These are phyloP conservation scores for Mariannaea elegans DNA, from an alignment of 2,329 filamentous ascomycete genomes.

Conservation along the genomic window DNA sequence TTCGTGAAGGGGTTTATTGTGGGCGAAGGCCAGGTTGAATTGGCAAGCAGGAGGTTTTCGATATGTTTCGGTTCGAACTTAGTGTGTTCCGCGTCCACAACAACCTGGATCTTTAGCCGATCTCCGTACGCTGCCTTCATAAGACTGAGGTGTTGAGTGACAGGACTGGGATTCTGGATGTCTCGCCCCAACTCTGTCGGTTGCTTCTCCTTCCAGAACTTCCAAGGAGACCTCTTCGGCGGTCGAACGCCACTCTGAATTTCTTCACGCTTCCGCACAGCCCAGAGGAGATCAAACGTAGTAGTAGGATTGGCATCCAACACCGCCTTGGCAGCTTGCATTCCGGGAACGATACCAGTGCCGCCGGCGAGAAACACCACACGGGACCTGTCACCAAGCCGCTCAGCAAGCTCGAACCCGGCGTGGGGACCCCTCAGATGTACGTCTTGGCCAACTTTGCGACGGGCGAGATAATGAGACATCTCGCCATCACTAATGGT, in stretches of 20 bases:
- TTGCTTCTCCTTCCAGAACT: constrained; percentile 32
- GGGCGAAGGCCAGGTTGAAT: neutral
- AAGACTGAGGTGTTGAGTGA: constrained; percentile 70
- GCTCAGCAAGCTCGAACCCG: constrained; percentile 64
- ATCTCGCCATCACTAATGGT: constrained; percentile 83
- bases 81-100: constrained; percentile 81
- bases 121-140: constrained; percentile 67
- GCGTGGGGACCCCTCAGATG: constrained; percentile 82
- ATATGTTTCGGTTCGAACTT: constrained; percentile 68
- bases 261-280: constrained; percentile 68
- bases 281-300: constrained; percentile 81
- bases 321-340: constrained; percentile 79
- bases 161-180: constrained; percentile 48
- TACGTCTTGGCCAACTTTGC: constrained; percentile 70
- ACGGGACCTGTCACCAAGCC: constrained; percentile 43
- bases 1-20: constrained; percentile 13
- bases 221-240: constrained; percentile 35
- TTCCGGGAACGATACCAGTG: constrained; percentile 88
- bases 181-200: constrained; percentile 32
- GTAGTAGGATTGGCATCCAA: constrained; percentile 49
- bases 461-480: constrained; percentile 77
- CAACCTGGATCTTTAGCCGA: constrained; percentile 74
- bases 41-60: constrained; percentile 39
- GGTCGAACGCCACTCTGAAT: constrained; percentile 47
- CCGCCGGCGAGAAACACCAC: constrained; percentile 91